Conservation (phyloP, 1,284 basidiomycete genomes). For the Thecaphora thlaspeos region DNA sequence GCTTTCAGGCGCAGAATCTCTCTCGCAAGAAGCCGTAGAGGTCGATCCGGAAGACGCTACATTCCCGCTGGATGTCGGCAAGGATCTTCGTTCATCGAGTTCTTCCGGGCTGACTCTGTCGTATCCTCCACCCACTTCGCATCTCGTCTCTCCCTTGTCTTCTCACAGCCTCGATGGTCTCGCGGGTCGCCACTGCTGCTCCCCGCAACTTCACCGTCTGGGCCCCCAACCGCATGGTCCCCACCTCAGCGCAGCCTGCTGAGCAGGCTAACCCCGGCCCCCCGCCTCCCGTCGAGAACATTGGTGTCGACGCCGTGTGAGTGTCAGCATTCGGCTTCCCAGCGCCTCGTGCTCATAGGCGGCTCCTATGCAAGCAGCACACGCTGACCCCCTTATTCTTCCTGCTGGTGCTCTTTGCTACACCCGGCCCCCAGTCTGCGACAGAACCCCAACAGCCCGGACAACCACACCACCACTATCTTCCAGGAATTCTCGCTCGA, state of each 20-base stretch:
- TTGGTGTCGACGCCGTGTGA: constrained; percentile 51
- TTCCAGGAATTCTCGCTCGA: constrained; percentile 72
- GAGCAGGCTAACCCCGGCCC: constrained; percentile 51
- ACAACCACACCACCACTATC: constrained; percentile 60
- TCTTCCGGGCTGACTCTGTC: no score
- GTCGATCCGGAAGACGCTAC: no score
- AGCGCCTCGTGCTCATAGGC: no score
- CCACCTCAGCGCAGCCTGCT: constrained; percentile 24
- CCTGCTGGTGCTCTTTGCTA: no score
- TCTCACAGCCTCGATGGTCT: constrained; percentile 25
- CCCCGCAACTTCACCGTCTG: constrained; percentile 28
- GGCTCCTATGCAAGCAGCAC: no score
- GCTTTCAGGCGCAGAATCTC: no score
- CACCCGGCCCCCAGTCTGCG: constrained; percentile 16
- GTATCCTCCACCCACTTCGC: no score
- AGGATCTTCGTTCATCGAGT: no score
- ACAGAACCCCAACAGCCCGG: constrained; percentile 40
- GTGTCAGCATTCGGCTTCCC: no score
- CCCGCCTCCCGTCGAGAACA: constrained; percentile 52
- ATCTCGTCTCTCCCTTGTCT: not conserved
- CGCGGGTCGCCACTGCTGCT: constrained; percentile 22
- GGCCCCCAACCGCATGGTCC: constrained; percentile 28
- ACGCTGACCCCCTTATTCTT: not conserved
- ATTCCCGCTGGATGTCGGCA: no score
- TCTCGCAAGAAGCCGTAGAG: no score